Percentiles rank a stretch among this genome's conserved stretches.
Conservation (phyloP, 805 yeast genomes). For the Saccharomyces kudriavzevii region DNA sequence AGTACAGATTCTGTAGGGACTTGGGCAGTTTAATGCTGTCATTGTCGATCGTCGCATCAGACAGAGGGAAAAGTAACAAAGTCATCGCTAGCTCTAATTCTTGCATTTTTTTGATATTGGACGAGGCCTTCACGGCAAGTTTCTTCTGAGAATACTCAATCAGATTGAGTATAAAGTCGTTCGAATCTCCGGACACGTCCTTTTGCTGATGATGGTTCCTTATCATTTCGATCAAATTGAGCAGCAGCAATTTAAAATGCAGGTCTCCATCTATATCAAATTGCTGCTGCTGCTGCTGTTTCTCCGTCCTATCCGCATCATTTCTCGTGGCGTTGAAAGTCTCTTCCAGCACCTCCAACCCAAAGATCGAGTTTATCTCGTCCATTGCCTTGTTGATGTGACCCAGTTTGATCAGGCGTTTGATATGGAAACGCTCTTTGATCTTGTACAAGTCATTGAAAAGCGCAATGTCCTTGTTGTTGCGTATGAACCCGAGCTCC, state of each 20-base stretch:
- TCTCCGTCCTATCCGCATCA: slow-evolving; percentile 44
- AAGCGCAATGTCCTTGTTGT: slow-evolving; percentile 23
- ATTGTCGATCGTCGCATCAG: slow-evolving; percentile 25
- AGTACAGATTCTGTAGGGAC: slow-evolving; percentile 47
- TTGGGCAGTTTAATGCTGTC: slow-evolving; percentile 38
- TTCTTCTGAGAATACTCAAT: slow-evolving; percentile 54
- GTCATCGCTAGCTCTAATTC: slow-evolving; percentile 83
- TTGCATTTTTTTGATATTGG: slow-evolving; percentile 49
- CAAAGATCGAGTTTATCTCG: slow-evolving; percentile 25
- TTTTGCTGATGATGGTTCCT: slow-evolving; percentile 33
- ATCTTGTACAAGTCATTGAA: slow-evolving; percentile 26
- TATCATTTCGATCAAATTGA: slow-evolving; percentile 76
- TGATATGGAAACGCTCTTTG: slow-evolving; percentile 19
- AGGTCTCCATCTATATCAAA: slow-evolving; percentile 48
- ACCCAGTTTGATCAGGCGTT: slow-evolving; percentile 21
- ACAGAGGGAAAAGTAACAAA: slow-evolving; percentile 45
- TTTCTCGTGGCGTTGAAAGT: slow-evolving; percentile 7
- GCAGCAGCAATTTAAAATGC: slow-evolving; percentile 63
- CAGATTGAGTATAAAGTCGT: slow-evolving; percentile 44
- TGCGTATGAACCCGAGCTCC: slow-evolving; percentile 37
- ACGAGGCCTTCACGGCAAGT: slow-evolving; percentile 52
- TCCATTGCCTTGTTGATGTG: slow-evolving; percentile 23
- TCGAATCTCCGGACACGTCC: slow-evolving; percentile 28
- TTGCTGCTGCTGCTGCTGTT: slow-evolving; percentile 40
- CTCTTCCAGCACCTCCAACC: slow-evolving; percentile 19